Base-by-base conservation (phyloP, 164 flowering plant species). In the Liquidambar formosana region DNA sequence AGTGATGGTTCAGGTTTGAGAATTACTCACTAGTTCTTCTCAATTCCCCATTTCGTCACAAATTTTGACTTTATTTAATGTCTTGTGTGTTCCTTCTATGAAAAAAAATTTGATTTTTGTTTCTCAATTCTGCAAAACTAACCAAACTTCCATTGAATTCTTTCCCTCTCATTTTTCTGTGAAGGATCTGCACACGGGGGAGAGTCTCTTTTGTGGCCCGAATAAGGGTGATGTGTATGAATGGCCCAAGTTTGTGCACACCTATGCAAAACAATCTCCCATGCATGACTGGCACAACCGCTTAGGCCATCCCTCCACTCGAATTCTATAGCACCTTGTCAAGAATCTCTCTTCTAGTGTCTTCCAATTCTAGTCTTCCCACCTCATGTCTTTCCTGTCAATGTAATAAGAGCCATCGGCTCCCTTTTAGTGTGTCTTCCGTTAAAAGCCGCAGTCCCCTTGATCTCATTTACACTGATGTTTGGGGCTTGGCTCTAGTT, bases 271-370 rank as follows among this genome's bases (percentile, higher is more conserved):
- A n/a, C n/a, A 11, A 5, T 5, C 56, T 43, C 15, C 56, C 0
- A 0, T 25, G 4, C 15, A 41, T 8, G 15, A 23, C 0, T 64
- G 69, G 64, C 74, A 71, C 27, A 10, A 48, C 5, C 41, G 65
- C 21, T 60, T 71, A n/a, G 69, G 74, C 10, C 74, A 71, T 14
- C 65, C 69, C 1, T 56, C 61, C 2, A 0, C 11, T 48, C 19
- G 14, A 4, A n/a, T n/a, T n/a, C n/a, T n/a, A n/a, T n/a, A n/a
- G n/a, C n/a, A n/a, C n/a, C 25, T 44, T 22, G 21, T 58, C 18
- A 26, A 10, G 0, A 33, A 33, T 13, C 4, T 46, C 19, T 28
- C 64, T 0, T 8, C 10, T 0, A 5, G n/a, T 18, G 1, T 57
- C 61, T 26, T 8, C 27, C 0, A 0, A 33, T 9, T 26, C 41